A percentile compares a stretch with the other conserved stretches of the same genome.
Evolutionary conservation across 2,329 filamentous ascomycete genomes (phyloP).

Genomic region (Talaromyces albobiverticillius): DNA sequence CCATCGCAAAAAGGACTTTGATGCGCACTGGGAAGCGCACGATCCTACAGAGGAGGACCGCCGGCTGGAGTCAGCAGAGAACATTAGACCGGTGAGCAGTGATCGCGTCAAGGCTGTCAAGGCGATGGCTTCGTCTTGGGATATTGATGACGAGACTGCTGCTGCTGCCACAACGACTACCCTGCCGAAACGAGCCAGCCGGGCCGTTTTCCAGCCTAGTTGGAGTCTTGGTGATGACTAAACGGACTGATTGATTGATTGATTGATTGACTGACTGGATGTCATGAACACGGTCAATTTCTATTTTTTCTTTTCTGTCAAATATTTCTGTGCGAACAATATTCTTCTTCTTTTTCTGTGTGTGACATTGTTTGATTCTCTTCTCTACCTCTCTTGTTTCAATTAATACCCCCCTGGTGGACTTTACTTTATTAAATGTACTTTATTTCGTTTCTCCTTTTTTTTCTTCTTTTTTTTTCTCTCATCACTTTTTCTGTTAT

Average conservation of each 20-base stretch:
- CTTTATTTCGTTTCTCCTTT: background rate
- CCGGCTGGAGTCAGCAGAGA: constrained; percentile 33
- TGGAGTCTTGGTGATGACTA: constrained; percentile 44
- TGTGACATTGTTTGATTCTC: background rate
- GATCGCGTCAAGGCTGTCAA: constrained; percentile 68
- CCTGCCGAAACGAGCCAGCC: constrained; percentile 21
- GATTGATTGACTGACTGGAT: background rate
- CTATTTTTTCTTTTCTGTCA: constrained; percentile 1
- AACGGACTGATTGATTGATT: background rate
- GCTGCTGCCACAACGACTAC: constrained; percentile 16
- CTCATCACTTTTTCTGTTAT: constrained; percentile 24
- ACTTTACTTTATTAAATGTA: background rate
- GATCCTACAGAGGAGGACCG: constrained; percentile 48
- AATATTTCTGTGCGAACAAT: too few relatives aligned
- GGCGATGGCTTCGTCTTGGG: constrained; percentile 66
- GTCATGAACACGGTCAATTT: background rate
- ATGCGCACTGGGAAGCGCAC: constrained; percentile 71
- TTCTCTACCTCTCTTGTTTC: background rate
- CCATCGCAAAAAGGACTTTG: constrained; percentile 73
- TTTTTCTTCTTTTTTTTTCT: background rate
- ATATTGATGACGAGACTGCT: constrained; percentile 35
- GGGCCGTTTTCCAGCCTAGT: constrained; percentile 32
- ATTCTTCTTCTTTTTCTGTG: background rate
- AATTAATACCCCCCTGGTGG: background rate
- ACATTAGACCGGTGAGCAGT: constrained; percentile 50